Conservation (phyloP, 306 rosid genomes). For the Biancaea sappan region DNA sequence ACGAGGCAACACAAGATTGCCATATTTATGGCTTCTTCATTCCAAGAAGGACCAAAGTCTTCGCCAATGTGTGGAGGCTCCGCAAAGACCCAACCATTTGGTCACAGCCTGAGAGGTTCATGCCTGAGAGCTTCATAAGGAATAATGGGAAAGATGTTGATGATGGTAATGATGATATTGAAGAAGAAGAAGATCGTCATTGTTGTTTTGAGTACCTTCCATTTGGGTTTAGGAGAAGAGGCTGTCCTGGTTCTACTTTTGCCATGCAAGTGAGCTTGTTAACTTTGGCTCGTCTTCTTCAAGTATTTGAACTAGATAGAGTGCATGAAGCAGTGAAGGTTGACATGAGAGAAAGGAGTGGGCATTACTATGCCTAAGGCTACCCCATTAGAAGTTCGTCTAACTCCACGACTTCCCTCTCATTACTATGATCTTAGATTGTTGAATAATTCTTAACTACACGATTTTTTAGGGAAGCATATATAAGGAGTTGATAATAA, state of each 20-base stretch:
- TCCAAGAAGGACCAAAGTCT: slow-evolving; percentile 52
- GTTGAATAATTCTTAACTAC: neutral
- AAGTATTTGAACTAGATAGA: slow-evolving; percentile 51
- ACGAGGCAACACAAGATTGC: slow-evolving; percentile 59
- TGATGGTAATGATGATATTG: too few species aligned
- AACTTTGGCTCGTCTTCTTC: slow-evolving; percentile 54
- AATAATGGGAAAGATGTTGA: slow-evolving; percentile 33
- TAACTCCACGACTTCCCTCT: slow-evolving; percentile 39
- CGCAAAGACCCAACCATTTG: slow-evolving; percentile 59
- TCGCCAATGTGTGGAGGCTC: slow-evolving; percentile 60
- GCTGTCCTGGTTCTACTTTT: slow-evolving; percentile 57
- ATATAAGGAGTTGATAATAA: too few species aligned
- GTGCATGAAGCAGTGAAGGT: slow-evolving; percentile 26
- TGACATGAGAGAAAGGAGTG: slow-evolving; percentile 59
- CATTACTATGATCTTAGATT: slow-evolving; percentile 1
- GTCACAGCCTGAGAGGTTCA: slow-evolving; percentile 48
- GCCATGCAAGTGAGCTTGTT: slow-evolving; percentile 47
- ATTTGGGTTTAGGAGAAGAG: slow-evolving; percentile 57
- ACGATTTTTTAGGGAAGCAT: too few species aligned
- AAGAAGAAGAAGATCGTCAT: slow-evolving; percentile 46
- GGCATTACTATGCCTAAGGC: slow-evolving; percentile 54
- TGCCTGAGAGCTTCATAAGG: slow-evolving; percentile 55
- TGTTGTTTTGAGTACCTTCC: slow-evolving; percentile 58
- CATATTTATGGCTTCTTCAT: slow-evolving; percentile 36
- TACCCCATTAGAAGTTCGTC: slow-evolving; percentile 38